A percentile compares a stretch with the other conserved stretches of the same genome.
Evolutionary conservation across 2,329 filamentous ascomycete species (phyloP).

Genomic region (Pseudogymnoascus sp.): DNA sequence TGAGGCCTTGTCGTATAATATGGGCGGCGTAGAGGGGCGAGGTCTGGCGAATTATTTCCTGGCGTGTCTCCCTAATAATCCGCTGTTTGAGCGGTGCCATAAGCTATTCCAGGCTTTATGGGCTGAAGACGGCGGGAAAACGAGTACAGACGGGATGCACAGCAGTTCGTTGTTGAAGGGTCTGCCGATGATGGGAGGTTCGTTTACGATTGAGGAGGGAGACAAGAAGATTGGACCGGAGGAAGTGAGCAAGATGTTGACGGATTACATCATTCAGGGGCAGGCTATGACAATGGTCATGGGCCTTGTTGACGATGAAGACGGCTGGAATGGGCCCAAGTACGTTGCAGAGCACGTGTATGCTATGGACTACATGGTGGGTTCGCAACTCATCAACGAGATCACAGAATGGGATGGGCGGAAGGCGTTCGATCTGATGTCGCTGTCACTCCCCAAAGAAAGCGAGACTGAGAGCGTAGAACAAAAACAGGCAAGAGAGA

Average conservation of each 20-base stretch:
- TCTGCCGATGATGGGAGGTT: constrained; percentile 29
- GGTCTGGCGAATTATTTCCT: constrained; percentile 43
- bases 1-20: constrained; percentile 40
- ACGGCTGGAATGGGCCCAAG: constrained; percentile 44
- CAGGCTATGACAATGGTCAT: constrained; percentile 43
- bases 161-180: constrained; percentile 38
- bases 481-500: constrained; percentile 39
- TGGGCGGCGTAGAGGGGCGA: constrained; percentile 28
- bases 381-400: constrained; percentile 44
- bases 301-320: constrained; percentile 41
- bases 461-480: constrained; percentile 35
- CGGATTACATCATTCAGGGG: constrained; percentile 50
- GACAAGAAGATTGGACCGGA: constrained; percentile 30
- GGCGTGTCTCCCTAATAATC: constrained; percentile 31
- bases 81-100: constrained; percentile 41
- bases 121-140: constrained; percentile 36
- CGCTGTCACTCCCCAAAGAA: constrained; percentile 29
- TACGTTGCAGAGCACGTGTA: constrained; percentile 42
- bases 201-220: constrained; percentile 24
- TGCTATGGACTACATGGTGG: constrained; percentile 40
- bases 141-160: constrained; percentile 43
- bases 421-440: constrained; percentile 43
- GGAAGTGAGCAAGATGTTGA: constrained; percentile 35
- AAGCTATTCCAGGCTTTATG: constrained; percentile 43
- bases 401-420: constrained; percentile 42